Evolutionary conservation across 2,329 filamentous ascomycete species (phyloP), one percentile per base, ranked within the genome.

Genomic region (Metarhizium brunneum): DNA sequence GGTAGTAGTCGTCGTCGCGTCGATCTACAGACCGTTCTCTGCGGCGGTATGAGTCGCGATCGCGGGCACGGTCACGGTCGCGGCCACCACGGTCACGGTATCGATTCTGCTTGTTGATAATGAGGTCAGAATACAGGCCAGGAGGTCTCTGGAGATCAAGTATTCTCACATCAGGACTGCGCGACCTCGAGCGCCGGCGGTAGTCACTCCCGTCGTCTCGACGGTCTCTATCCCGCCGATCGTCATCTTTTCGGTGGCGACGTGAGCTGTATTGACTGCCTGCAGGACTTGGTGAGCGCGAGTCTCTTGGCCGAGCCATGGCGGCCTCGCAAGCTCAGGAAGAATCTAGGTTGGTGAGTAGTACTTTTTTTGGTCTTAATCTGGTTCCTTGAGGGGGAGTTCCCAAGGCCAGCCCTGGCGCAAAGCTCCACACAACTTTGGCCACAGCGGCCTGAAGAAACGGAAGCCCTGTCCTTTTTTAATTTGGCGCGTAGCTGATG

Each of bases 221-320:
- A 60, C 77, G 76, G 62, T 78, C 76, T 66, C 77, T 73, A 60
- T 72, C 79, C 70, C 71, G 81, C 70, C 83, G 83, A 64, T 74
- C 76, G 70, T 81, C 79, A 73, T 81, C 78, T 72, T 84, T 81
- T 65, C 79, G 80, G 67, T 74, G 82, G 75, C 83, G 87, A 76
- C 84, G 85, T 68, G 85, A 83, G 73, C 84, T 85, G 73, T 82
- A 80, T 70, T 88, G 85, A 80, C 87, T 90, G 84, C 87, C 88
- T 91, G 86, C 85, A 86, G 87, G 87, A 85, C 87, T 90, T 88
- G 88, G 89, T 92, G 88, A 92, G 88, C 88, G 81, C 76, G 81
- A 82, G 77, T 82, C 80, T 80, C 77, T 82, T 74, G 76, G 80
- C 74, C 80, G 81, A 82, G 79, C 80, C 81, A 84, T 84, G 67